Base-by-base conservation (phyloP, 106 monocot genomes). In the Phalaenopsis equestris region DNA sequence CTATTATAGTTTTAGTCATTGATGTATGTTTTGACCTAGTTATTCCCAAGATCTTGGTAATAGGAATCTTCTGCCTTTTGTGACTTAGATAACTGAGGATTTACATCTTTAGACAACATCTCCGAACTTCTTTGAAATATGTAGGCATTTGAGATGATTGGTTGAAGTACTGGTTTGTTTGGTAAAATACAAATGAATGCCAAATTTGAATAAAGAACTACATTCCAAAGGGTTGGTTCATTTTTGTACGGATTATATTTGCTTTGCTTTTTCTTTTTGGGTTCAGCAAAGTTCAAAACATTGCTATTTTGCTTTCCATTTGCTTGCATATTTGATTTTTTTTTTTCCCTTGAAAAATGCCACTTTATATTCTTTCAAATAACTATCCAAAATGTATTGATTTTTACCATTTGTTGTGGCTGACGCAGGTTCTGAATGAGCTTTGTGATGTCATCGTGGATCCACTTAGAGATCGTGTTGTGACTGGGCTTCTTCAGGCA, bases 401-500 rank as follows among this genome's bases (percentile, higher is more conserved):
- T 74, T 74, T 74, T 15, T 8, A 74, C 18, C 2, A 42, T 74
- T 74, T 17, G 41, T 42, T 42, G 9, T 74, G 43, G 30, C 49
- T 77, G 48, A 49, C n/a, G 14, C 83, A 97, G 97, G 92, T 90
- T 49, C 80, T 97, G 75, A 94, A 94, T 89, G 77, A 92, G 82
- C 84, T 97, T 36, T 97, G 97, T 86, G 92, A 90, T 90, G 75
- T 97, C 77, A 94, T 97, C 89, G 82, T 89, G 64, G 97, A 94
- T 79, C 90, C 89, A 82, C 89, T 97, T 14, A 87, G 97, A 56
- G 97, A 97, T 85, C 94, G 94, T 46, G 55, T 92, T 74, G 97
- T 97, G 39, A 92, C 94, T 38, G 97, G 93, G n/a, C 94, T 97
- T 64, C 97, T 97, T 83, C 97, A 97, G 85, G 92, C 97, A 73